Evolutionary conservation across 2,329 filamentous ascomycete genomes (phyloP), one percentile per base, ranked within the genome.

Genomic region (Penicillium griseofulvum): DNA sequence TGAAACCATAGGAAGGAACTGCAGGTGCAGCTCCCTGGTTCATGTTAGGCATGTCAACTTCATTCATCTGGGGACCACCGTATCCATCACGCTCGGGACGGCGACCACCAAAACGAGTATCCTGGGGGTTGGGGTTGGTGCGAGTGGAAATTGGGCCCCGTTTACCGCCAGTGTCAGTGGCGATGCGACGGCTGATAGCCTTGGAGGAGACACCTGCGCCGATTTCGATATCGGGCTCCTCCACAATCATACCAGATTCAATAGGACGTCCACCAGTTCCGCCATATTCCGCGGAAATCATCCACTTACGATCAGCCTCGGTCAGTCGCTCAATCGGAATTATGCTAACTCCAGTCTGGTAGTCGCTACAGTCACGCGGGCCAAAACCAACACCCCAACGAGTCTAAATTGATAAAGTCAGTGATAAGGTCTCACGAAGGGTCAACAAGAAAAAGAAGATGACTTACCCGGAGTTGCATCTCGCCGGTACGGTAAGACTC

Each of bases 151-250:
- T 72, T 14, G 78, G 78, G 5, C 78, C 78, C 28, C 76, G 77
- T 58, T 77, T 76, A 55, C 78, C 78, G 47, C 78, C 77, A 50
- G 76, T 74, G 59, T 81, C 78, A 37, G 78, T 81, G 29, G 77
- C 76, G 66, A 81, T 80, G 34, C 78, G 77, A 64, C 78, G 73
- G 61, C 77, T 80, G 66, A 81, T 81, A 33, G 78, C 78, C 80
- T 99, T 99, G 41, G 91, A 97, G 17, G 92, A 97, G 14, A 99
- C 95, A 53, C 94, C 94, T 17, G 93, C 92, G 50, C 94, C 94
- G 55, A 99, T 99, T 75, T 99, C 94, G 66, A 99, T 99, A 70
- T 99, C 94, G 3, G 94, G 94, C 75, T 99, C 94, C 72, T 99
- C 94, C 26, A 99, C 89, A 7, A 92, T 88, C 76, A 99, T 85